Evolutionary conservation across 495 filamentous ascomycete genomes (phyloP).

Genomic region (Neurospora sp.): DNA sequence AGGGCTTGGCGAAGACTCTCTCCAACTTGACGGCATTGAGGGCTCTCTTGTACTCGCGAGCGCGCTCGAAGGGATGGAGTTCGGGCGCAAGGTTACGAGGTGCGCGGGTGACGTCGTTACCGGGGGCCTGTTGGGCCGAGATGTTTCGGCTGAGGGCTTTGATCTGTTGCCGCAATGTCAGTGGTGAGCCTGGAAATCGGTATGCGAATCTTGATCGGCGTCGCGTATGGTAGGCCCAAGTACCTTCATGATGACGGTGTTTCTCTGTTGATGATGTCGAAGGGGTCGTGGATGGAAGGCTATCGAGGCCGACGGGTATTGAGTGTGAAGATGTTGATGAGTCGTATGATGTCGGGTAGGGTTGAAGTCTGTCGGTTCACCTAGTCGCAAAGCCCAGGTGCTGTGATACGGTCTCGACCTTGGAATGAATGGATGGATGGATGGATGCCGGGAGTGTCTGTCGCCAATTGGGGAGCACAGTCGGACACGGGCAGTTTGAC

Average conservation of each 20-base stretch:
- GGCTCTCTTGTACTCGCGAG: slow-evolving; percentile 63
- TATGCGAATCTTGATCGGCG: neutral
- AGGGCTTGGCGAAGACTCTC: slow-evolving; percentile 92
- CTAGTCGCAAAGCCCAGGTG: neutral
- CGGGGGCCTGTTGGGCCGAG: slow-evolving; percentile 67
- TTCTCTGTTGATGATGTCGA: neutral
- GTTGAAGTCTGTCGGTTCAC: neutral
- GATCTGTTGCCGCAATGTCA: slow-evolving; percentile 43
- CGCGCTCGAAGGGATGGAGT: slow-evolving; percentile 89
- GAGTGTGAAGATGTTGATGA: neutral
- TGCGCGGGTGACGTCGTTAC: slow-evolving; percentile 48
- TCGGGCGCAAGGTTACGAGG: slow-evolving; percentile 82
- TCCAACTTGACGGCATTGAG: slow-evolving; percentile 85
- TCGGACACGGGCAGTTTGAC: neutral
- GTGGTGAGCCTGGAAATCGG: neutral
- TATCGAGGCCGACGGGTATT: neutral
- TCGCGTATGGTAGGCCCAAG: neutral
- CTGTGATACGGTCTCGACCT: neutral
- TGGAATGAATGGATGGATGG: neutral
- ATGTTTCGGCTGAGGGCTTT: slow-evolving; percentile 79
- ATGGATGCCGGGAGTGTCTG: neutral
- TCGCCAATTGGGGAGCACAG: neutral
- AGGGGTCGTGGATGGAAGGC: neutral
- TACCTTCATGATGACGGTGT: slow-evolving; percentile 35
- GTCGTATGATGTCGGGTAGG: neutral